A percentile compares a stretch with the other conserved stretches of the same genome.
phyloP scores from a whole-genome alignment of 768 basidiomycete species.

The Pleurotus djamor region DNA sequence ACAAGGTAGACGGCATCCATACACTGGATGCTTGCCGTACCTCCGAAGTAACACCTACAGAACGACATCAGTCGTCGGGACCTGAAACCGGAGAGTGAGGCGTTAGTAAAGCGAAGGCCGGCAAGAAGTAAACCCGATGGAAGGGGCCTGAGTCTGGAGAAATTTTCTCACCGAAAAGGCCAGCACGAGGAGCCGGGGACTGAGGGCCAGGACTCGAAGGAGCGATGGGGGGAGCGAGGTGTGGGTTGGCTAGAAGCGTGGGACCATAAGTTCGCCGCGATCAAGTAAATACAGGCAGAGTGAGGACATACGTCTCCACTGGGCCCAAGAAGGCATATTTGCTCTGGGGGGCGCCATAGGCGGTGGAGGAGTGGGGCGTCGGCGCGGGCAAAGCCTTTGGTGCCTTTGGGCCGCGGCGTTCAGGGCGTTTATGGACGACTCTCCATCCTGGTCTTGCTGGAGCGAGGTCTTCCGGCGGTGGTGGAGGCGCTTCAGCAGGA shows the following conservation, averaged over 20 bases:
- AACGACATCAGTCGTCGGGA: too few species aligned
- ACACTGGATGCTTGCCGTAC: too few species aligned
- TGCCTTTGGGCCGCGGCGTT: slow-evolving; percentile 44
- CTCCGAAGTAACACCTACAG: too few species aligned
- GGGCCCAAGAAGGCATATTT: slow-evolving; percentile 75
- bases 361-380: slow-evolving; percentile 34
- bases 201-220: slow-evolving; percentile 31
- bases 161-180: slow-evolving; percentile 57
- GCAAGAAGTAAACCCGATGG: too few species aligned
- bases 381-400: slow-evolving; percentile 33
- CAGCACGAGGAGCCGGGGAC: slow-evolving; percentile 51
- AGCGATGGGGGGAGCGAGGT: slow-evolving; percentile 38
- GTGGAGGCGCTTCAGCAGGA: slow-evolving; percentile 36
- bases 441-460: slow-evolving; percentile 75
- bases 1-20: too few species aligned
- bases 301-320: slow-evolving; percentile 70
- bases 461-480: slow-evolving; percentile 41
- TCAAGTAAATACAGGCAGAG: background rate
- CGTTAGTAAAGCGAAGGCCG: too few species aligned
- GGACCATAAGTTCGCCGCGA: background rate
- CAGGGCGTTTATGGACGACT: slow-evolving; percentile 62
- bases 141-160: too few species aligned
- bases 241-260: slow-evolving; percentile 54
- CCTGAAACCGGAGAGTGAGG: too few species aligned
- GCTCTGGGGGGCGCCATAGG: slow-evolving; percentile 47